Evolutionary conservation across 192 early-diverging fungal genomes (phyloP), one percentile per base, ranked within the genome.

Genomic region (Funneliformis mosseae): DNA sequence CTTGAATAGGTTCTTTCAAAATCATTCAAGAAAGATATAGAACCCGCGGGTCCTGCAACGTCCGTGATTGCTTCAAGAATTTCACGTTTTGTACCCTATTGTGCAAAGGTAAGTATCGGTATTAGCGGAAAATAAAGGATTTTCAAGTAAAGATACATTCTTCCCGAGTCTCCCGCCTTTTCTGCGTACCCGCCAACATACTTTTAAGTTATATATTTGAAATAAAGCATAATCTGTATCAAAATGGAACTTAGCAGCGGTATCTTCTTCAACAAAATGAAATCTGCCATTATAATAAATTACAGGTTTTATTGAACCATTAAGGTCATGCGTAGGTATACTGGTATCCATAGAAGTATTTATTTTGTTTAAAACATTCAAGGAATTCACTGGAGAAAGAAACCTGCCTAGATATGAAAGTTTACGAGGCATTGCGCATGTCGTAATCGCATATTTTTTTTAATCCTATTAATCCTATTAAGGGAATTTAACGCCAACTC

Each of bases 161-260:
- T 55, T 55, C 50, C 50, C 5, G 50, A 55, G 50, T 21, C 50
- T 16, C 5, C 50, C 14, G 5, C 12, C 14, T 21, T 55, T 55
- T 21, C 50, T 6, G 18, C 18, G 21, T 5, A 21, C 50, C 50
- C 50, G 50, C 50, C 50, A 21, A 14, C 16, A 55, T 70, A 70
- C 68, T n/a, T 70, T 70, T 33, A 70, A 42, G 10, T 70, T 70
- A 70, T 70, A 70, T 43, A 70, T 70, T 70, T 70, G 68, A 70
- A 70, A 70, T 70, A 70, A 70, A 23, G 68, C 68, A 25, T 70
- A 70, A n/a, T 70, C 68, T 16, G 68, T 70, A 45, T 70, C 68
- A 42, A 70, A 70, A 70, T 70, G 68, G 42, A 45, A 70, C 4
- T 70, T 70, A 5, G 38, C 7, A 70, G 68, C 68, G 41, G 42